These are phyloP conservation scores for Leishmania aethiopica DNA, from an alignment of 208 protist genomes.

Conservation along the genomic window DNA sequence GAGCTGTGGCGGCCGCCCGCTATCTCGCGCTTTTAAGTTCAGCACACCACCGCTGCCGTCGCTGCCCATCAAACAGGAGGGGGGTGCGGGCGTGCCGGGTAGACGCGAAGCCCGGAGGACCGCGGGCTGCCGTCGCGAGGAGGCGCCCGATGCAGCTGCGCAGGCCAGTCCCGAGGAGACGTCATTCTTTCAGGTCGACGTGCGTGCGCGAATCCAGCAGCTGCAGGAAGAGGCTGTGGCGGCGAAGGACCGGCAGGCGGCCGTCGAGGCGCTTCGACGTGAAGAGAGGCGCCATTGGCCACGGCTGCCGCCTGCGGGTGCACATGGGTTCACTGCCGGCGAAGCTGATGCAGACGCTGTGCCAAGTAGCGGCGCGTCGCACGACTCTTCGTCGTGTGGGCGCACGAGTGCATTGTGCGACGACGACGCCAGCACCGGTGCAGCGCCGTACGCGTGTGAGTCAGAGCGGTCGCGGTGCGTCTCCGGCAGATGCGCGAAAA, in stretches of 20 bases:
- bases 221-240: conserved; percentile 7
- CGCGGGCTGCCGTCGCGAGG: background rate
- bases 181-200: conserved; percentile 74
- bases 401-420: background rate
- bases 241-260: conserved; percentile 1
- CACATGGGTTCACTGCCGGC: background rate
- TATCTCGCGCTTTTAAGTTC: conserved; percentile 51
- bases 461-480: background rate
- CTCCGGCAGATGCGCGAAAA: background rate
- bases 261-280: conserved; percentile 5
- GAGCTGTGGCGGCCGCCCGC: conserved; percentile 27
- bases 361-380: background rate
- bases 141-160: background rate
- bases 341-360: background rate
- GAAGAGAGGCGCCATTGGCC: background rate
- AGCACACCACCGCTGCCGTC: conserved; percentile 56
- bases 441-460: background rate
- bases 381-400: background rate
- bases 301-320: background rate
- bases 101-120: background rate
- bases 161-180: background rate
- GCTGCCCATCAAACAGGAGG: conserved; percentile 5
- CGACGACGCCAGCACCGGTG: background rate
- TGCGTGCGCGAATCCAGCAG: conserved; percentile 27
- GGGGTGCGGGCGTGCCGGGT: background rate